Conservation (phyloP, 192 early-diverging fungal species). For the Umbelopsis sp. region DNA sequence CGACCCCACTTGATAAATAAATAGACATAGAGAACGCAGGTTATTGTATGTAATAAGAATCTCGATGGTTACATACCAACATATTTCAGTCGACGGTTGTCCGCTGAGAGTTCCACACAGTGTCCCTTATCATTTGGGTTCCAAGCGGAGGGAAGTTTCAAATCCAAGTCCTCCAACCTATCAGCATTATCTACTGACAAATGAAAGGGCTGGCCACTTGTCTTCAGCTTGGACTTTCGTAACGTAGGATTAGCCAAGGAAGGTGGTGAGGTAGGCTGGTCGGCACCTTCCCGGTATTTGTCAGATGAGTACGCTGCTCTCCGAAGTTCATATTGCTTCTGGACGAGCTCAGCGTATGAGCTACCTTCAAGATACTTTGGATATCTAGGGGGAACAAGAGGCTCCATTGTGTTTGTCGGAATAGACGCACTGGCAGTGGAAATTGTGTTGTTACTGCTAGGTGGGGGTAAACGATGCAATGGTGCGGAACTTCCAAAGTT, state of each 20-base stretch:
- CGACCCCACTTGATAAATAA: neutral
- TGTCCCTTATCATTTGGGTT: slow-evolving; percentile 60
- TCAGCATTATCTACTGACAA: neutral
- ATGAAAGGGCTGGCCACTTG: neutral
- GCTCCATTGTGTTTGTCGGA: neutral
- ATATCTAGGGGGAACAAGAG: slow-evolving; percentile 25
- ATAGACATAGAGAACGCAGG: neutral
- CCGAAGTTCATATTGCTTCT: slow-evolving; percentile 25
- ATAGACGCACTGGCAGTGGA: neutral
- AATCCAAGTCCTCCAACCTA: slow-evolving; percentile 23
- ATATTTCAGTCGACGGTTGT: slow-evolving; percentile 51
- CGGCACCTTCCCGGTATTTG: neutral
- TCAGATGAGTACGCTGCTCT: neutral
- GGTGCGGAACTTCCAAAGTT: neutral
- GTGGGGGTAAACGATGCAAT: neutral
- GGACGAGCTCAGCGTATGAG: slow-evolving; percentile 25
- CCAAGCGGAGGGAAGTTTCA: slow-evolving; percentile 59
- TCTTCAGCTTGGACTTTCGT: neutral
- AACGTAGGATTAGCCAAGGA: neutral
- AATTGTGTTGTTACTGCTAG: neutral
- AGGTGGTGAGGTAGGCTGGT: neutral
- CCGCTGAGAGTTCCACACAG: slow-evolving; percentile 45
- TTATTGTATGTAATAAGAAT: neutral
- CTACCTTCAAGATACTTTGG: slow-evolving; percentile 32
- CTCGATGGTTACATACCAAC: slow-evolving; percentile 38